Conservation (phyloP, 345 rosid genomes). For the Lepidium sativum region DNA sequence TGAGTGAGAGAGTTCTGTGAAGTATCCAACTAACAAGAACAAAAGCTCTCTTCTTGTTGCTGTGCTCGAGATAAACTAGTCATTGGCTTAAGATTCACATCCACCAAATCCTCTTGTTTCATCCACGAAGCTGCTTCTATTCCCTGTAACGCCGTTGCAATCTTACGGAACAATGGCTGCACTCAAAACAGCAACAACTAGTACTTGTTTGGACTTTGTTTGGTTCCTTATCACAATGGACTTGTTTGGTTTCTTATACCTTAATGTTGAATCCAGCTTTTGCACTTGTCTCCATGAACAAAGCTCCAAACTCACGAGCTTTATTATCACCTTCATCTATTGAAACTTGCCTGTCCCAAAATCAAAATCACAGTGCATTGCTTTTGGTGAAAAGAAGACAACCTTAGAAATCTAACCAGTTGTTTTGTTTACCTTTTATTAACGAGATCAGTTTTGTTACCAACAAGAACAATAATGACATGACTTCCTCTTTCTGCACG, state of each 20-base stretch:
- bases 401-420: not conserved
- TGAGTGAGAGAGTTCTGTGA: not conserved
- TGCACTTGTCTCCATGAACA: constrained; percentile 90
- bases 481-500: constrained; percentile 67
- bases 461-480: constrained; percentile 72
- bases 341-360: constrained; percentile 61
- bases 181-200: not conserved
- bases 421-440: constrained; percentile 40
- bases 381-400: not conserved
- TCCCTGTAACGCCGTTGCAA: constrained; percentile 78
- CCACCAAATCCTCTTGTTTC: constrained; percentile 88
- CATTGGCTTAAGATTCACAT: constrained; percentile 70
- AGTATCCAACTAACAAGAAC: constrained; percentile 48
- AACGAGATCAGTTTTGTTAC: constrained; percentile 85
- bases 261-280: constrained; percentile 87
- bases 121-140: constrained; percentile 67
- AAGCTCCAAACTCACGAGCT: constrained; percentile 66
- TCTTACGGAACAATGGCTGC: constrained; percentile 88
- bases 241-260: constrained; percentile 25
- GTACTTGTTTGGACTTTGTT: no score
- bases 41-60: constrained; percentile 54
- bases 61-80: constrained; percentile 54
- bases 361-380: not conserved
- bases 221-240: no score
- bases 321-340: constrained; percentile 84